These are phyloP conservation scores for Plasmodium gaboni DNA, from an alignment of 169 alveolate genomes.

Conservation along the genomic window DNA sequence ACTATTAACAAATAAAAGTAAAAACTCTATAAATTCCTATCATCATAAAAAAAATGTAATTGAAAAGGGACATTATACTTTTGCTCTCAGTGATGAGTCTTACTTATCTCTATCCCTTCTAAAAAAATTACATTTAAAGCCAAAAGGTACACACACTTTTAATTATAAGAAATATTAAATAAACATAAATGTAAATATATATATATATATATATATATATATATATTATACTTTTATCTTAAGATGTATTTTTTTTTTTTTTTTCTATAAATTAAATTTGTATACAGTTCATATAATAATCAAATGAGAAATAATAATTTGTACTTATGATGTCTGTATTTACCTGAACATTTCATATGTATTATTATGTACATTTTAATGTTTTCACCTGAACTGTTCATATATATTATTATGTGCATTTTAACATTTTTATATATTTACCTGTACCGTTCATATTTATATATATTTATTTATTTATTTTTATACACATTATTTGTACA, in stretches of 20 bases:
- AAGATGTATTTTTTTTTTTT: too few species aligned
- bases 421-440: not conserved
- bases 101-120: slow-evolving; percentile 5
- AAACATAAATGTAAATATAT: too few species aligned
- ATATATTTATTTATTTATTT: not conserved
- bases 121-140: not conserved
- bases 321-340: too few species aligned
- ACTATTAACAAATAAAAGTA: slow-evolving; percentile 10
- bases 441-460: not conserved
- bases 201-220: too few species aligned
- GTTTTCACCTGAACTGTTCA: too few species aligned
- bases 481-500: not conserved
- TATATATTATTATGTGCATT: not conserved
- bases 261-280: too few species aligned
- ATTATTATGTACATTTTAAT: too few species aligned
- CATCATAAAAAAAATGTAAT: slow-evolving; percentile 1
- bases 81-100: not conserved
- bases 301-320: too few species aligned
- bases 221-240: too few species aligned
- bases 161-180: not conserved
- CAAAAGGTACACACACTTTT: slow-evolving; percentile 21
- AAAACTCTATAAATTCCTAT: slow-evolving; percentile 6
- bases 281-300: too few species aligned
- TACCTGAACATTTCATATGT: too few species aligned
- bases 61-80: slow-evolving; percentile 38